Base-by-base conservation (phyloP, 805 yeast genomes). In the Kodamaea laetipori region DNA sequence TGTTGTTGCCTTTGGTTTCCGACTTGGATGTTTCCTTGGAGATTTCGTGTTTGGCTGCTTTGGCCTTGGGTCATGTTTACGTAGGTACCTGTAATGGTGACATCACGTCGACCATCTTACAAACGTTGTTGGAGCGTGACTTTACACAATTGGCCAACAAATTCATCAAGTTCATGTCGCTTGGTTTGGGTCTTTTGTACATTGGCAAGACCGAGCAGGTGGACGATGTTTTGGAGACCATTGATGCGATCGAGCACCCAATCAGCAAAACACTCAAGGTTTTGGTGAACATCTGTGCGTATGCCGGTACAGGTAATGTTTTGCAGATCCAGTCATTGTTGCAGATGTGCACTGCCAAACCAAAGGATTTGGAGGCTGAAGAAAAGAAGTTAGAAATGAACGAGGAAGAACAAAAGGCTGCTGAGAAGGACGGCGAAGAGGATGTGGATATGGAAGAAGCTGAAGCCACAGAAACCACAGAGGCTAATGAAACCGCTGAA, bases 41-140 rank as follows among this genome's bases (percentile, higher is more conserved):
- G 65, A 77, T 86, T 15, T 81, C 94, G 19, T 78, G 92, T 3
- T 69, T 90, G 52, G 92, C 99, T 2, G 92, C 97, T 0, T 76
- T 94, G 49, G 88, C 98, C 3, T 76, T 94, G 51, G 96, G 99
- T 37, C 96, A 90, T 58, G 86, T 89, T 1, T 94, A 86, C 62
- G 97, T 92, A 32, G 99, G 99, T 41, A 86, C 97, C 5, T 88
- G 96, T 58, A 84, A 92, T 63, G 96, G 97, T 48, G 97, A 90
- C 54, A 82, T 90, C 55, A 86, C 97, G 0, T 84, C 95, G n/a
- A 80, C 96, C 3, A 88, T 94, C 51, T 75, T 94, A 57, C 96
- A 90, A 67, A 84, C 96, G 2, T 73, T 94, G 49, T 74, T 94
- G 58, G 99, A 94, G 63, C 82, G 97, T 56, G 86, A 84, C 43